Base-by-base conservation (phyloP, 2,329 filamentous ascomycete species). In the Aspergillus hiratsukae region DNA sequence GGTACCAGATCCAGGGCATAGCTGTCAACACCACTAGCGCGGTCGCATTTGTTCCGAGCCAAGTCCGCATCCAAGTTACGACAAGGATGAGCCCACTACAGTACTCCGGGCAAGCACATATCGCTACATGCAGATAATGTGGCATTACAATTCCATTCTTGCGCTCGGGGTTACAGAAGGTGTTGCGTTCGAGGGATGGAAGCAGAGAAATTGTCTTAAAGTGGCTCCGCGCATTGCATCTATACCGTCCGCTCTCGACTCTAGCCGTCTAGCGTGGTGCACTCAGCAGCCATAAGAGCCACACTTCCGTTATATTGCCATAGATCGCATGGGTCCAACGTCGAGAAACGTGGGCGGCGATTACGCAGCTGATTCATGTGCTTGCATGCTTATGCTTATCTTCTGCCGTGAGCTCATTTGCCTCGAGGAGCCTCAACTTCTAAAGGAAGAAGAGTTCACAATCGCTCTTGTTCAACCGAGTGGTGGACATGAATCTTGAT, bases 11-110 rank as follows among this genome's bases (percentile, higher is more conserved):
- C 57, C 55, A 54, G 59, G 46, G 57, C 58, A 63, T 59, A 65
- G 59, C 64, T 72, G 70, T 72, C 70, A 73, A 71, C 69, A 72
- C 61, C 62, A 63, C 67, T 71, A 70, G 69, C 64, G 69, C 60
- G 63, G 59, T 51, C 61, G 57, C 56, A 57, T 58, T 55, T 53
- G 51, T 63, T 49, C 61, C 57, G 57, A 54, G 23, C 21, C 43
- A 46, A 49, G 50, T 49, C 60, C 56, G 57, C 54, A 59, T 40
- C 56, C 56, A 17, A 37, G 31, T 17, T 37, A 17, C 31, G 14
- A 37, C 31, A 14, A 37, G 31, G 14, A 6, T 14, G 31, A 37
- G 31, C 56, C 58, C 52, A 55, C 56, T 62, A 54, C 58, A 31
- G 50, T 55, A 58, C 48, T 35, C 52, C 55, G 46, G 43, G 43